A percentile compares a stretch with the other conserved stretches of the same genome.
Evolutionary conservation across 371 early-diverging fungal genomes (phyloP).

Genomic region (Rhizopus microsporus): DNA sequence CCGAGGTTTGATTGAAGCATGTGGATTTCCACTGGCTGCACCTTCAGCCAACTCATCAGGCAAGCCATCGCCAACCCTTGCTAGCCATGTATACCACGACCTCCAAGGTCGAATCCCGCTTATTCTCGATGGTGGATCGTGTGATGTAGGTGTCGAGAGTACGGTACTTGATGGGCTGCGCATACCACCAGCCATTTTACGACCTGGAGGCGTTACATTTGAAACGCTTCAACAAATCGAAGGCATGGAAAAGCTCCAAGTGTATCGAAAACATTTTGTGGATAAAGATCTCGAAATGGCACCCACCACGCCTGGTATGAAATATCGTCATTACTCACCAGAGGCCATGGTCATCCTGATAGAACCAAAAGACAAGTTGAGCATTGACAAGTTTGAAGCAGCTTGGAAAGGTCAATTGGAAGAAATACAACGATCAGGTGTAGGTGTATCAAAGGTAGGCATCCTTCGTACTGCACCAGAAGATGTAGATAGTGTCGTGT

Average conservation of each 20-base stretch:
- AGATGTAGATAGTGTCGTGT: constrained; percentile 18
- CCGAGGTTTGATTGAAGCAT: constrained; percentile 82
- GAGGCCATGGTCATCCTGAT: constrained; percentile 83
- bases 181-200: constrained; percentile 79
- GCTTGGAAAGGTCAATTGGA: constrained; percentile 27
- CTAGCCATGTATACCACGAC: constrained; percentile 91
- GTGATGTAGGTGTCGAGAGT: constrained; percentile 94
- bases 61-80: constrained; percentile 94
- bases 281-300: constrained; percentile 69
- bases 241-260: constrained; percentile 64
- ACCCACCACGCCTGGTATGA: constrained; percentile 98
- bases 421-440: constrained; percentile 14
- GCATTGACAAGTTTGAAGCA: constrained; percentile 20
- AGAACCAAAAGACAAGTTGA: constrained; percentile 34
- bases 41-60: constrained; percentile 99
- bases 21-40: constrained; percentile 96
- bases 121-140: constrained; percentile 94
- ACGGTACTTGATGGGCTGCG: constrained; percentile 91
- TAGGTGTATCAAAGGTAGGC: constrained; percentile 31
- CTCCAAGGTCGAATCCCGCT: constrained; percentile 82
- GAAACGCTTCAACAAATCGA: constrained; percentile 67
- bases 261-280: constrained; percentile 80
- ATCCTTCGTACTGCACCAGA: constrained; percentile 28
- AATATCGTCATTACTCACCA: constrained; percentile 99
- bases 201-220: constrained; percentile 97